These are phyloP conservation scores for Ceratocystis harringtonii DNA, from an alignment of 2,329 filamentous ascomycete species.

Conservation along the genomic window DNA sequence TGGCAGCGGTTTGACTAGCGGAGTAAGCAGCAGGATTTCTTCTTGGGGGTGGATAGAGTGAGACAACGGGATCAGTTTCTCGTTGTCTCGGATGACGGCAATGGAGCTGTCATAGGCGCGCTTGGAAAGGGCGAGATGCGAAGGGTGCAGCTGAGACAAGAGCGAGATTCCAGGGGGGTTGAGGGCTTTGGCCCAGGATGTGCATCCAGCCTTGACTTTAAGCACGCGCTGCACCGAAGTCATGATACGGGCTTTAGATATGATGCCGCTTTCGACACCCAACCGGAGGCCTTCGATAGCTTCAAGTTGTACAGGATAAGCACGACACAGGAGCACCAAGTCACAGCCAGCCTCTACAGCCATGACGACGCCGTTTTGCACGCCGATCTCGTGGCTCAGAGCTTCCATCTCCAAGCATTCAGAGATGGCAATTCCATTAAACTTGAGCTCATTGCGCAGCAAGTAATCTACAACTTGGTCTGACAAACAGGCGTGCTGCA, in stretches of 20 bases:
- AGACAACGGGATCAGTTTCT: constrained; percentile 67
- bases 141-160: constrained; percentile 65
- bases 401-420: constrained; percentile 97
- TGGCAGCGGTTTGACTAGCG: constrained; percentile 79
- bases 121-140: constrained; percentile 66
- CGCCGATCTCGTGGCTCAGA: constrained; percentile 87
- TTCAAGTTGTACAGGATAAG: constrained; percentile 77
- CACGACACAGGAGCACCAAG: constrained; percentile 73
- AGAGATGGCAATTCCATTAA: constrained; percentile 83
- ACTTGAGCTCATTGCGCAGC: constrained; percentile 73
- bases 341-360: constrained; percentile 94
- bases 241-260: constrained; percentile 63
- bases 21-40: constrained; percentile 77
- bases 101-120: constrained; percentile 86
- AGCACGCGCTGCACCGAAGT: constrained; percentile 68
- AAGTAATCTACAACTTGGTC: constrained; percentile 87
- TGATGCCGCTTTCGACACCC: constrained; percentile 79
- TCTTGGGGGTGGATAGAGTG: constrained; percentile 70
- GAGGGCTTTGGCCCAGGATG: constrained; percentile 82
- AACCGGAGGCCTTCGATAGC: constrained; percentile 80
- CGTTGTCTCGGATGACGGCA: constrained; percentile 80
- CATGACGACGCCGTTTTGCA: constrained; percentile 93
- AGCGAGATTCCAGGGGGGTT: constrained; percentile 66
- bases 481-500: constrained; percentile 86
- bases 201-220: constrained; percentile 67